Evolutionary conservation across 2,329 filamentous ascomycete species (phyloP).

Genomic region (Colletotrichum theobromicola): DNA sequence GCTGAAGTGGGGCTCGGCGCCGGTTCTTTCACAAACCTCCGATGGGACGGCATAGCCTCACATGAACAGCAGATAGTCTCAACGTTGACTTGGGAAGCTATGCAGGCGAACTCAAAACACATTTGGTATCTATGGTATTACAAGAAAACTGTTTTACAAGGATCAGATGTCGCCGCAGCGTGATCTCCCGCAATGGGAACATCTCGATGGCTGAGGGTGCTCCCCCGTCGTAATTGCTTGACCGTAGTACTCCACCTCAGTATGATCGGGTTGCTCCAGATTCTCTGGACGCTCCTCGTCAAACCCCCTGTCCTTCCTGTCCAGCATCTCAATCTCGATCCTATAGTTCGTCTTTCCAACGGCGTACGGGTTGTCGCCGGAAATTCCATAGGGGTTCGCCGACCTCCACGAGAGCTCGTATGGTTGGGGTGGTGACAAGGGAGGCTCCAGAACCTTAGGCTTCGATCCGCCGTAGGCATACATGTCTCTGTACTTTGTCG

Average conservation of each 20-base stretch:
- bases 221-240: not conserved
- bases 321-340: slow-evolving; percentile 10
- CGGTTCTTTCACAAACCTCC: not conserved
- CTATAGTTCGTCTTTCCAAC: slow-evolving; percentile 12
- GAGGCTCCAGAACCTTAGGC: not conserved
- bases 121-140: not conserved
- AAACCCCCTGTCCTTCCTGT: not conserved
- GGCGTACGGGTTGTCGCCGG: not conserved
- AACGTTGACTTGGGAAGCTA: not conserved
- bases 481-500: not conserved
- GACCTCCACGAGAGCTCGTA: slow-evolving; percentile 14
- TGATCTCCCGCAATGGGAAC: not conserved
- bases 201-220: not conserved
- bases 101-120: not conserved
- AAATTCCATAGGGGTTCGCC: slow-evolving; percentile 3
- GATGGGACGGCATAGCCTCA: not conserved
- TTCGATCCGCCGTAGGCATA: not conserved
- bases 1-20: not conserved
- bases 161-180: not conserved
- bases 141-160: not conserved
- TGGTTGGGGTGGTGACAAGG: not conserved
- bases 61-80: not conserved
- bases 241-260: not conserved
- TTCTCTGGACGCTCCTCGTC: not conserved
- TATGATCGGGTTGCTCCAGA: not conserved